Percentiles rank a stretch among this genome's conserved stretches.
These are phyloP conservation scores for Fusarium guadeloupense DNA, from an alignment of 2,329 filamentous ascomycete genomes.

Conservation along the genomic window DNA sequence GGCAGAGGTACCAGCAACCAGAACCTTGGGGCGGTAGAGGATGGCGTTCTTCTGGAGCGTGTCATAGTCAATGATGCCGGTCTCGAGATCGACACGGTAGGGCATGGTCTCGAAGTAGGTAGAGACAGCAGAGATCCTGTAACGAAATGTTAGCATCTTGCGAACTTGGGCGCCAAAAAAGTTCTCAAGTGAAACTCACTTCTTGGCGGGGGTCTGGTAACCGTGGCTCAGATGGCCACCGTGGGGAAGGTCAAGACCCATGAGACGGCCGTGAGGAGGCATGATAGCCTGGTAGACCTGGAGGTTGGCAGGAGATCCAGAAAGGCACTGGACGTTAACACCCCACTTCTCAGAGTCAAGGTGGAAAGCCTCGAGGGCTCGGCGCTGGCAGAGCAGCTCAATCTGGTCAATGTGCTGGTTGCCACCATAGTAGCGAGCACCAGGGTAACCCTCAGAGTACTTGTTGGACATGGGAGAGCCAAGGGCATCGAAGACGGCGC, in stretches of 20 bases:
- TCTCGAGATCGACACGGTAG: slow-evolving; percentile 88
- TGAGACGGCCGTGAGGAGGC: slow-evolving; percentile 92
- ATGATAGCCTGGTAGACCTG: slow-evolving; percentile 99
- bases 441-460: slow-evolving; percentile 98
- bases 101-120: slow-evolving; percentile 99
- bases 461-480: slow-evolving; percentile 98
- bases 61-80: slow-evolving; percentile 97
- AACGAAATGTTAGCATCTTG: slow-evolving; percentile 2
- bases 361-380: slow-evolving; percentile 91
- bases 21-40: slow-evolving; percentile 94
- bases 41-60: slow-evolving; percentile 87
- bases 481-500: slow-evolving; percentile 96
- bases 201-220: slow-evolving; percentile 94
- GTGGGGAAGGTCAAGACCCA: slow-evolving; percentile 95
- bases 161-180: not conserved
- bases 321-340: slow-evolving; percentile 96
- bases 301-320: slow-evolving; percentile 93
- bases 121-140: slow-evolving; percentile 90
- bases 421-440: slow-evolving; percentile 97
- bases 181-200: slow-evolving; percentile 63
- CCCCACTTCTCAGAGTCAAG: slow-evolving; percentile 91
- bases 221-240: slow-evolving; percentile 96
- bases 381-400: slow-evolving; percentile 92
- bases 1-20: slow-evolving; percentile 95
- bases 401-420: slow-evolving; percentile 99